Percentiles rank a stretch among this genome's conserved stretches.
These are phyloP conservation scores for Pulveroboletus sp. DNA, from an alignment of 768 basidiomycete genomes.

Conservation along the genomic window DNA sequence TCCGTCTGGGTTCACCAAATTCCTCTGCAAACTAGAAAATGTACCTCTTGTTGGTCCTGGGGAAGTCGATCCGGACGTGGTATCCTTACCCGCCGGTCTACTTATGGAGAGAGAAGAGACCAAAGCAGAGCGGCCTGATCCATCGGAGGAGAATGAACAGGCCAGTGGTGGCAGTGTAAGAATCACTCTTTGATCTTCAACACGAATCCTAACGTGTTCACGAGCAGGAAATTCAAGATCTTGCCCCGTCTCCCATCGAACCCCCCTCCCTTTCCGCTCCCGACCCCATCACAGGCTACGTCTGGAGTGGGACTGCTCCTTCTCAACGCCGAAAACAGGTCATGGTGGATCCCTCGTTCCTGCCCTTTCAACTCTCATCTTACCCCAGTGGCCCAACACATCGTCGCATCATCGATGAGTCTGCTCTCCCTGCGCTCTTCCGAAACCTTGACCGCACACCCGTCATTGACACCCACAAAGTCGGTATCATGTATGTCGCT, in stretches of 20 bases:
- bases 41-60: constrained; percentile 81
- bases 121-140: constrained; percentile 28
- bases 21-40: constrained; percentile 85
- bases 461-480: constrained; percentile 96
- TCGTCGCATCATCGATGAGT: constrained; percentile 49
- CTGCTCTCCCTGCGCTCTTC: constrained; percentile 55
- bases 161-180: constrained; percentile 9
- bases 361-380: constrained; percentile 82
- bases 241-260: constrained; percentile 6
- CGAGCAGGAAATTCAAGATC: constrained; percentile 21
- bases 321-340: constrained; percentile 89
- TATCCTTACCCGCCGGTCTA: constrained; percentile 68
- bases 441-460: constrained; percentile 76
- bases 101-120: constrained; percentile 60
- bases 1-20: constrained; percentile 83
- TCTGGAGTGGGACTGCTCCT: constrained; percentile 84
- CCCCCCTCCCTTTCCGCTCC: constrained; percentile 40
- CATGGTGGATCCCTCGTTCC: constrained; percentile 76
- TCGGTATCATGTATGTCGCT: constrained; percentile 94
- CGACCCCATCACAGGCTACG: constrained; percentile 77
- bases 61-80: constrained; percentile 75
- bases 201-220: constrained; percentile 5
- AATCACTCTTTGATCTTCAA: neutral
- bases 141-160: constrained; percentile 17
- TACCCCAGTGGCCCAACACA: constrained; percentile 46